phyloP scores from a whole-genome alignment of 2,329 filamentous ascomycete genomes.

The Aspergillus pseudonomiae region DNA sequence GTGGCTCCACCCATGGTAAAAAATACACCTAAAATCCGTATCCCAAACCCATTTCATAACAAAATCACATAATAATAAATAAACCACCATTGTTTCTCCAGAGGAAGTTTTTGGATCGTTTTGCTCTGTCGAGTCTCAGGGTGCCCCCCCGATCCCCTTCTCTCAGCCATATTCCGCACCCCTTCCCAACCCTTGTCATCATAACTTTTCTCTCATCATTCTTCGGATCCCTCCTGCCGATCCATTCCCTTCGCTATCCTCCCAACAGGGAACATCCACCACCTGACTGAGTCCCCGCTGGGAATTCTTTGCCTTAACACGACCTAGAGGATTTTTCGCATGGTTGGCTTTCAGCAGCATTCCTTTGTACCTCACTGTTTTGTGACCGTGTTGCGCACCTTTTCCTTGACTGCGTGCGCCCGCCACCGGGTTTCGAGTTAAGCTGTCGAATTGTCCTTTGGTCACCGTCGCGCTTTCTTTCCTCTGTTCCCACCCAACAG shows the following conservation, averaged over 20 bases:
- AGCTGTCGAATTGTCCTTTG: constrained; percentile 6
- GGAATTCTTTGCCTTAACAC: constrained; percentile 7
- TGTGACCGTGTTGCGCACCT: constrained; percentile 6
- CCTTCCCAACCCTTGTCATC: constrained; percentile 9
- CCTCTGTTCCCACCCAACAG: constrained; percentile 7
- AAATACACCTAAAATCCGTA: constrained; percentile 9
- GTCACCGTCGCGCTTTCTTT: constrained; percentile 9
- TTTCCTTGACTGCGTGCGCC: constrained; percentile 11
- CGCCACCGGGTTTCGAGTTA: constrained; percentile 13
- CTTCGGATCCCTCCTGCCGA: constrained; percentile 40
- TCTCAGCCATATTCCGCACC: background rate
- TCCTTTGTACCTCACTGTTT: constrained; percentile 21
- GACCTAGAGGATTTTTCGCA: constrained; percentile 12
- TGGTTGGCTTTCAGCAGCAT: constrained; percentile 23
- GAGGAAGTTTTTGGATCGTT: background rate
- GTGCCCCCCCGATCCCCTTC: background rate
- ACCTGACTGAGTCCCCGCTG: background rate
- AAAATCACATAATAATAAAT: constrained; percentile 8
- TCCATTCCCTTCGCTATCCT: constrained; percentile 33
- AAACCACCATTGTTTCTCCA: constrained; percentile 1
- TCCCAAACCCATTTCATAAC: constrained; percentile 5
- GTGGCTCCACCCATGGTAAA: constrained; percentile 5
- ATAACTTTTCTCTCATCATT: constrained; percentile 22
- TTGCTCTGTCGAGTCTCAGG: constrained; percentile 17
- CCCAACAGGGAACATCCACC: constrained; percentile 9